These are phyloP conservation scores for Magnaporthiopsis rhizophila DNA, from an alignment of 2,329 filamentous ascomycete genomes.

Conservation along the genomic window DNA sequence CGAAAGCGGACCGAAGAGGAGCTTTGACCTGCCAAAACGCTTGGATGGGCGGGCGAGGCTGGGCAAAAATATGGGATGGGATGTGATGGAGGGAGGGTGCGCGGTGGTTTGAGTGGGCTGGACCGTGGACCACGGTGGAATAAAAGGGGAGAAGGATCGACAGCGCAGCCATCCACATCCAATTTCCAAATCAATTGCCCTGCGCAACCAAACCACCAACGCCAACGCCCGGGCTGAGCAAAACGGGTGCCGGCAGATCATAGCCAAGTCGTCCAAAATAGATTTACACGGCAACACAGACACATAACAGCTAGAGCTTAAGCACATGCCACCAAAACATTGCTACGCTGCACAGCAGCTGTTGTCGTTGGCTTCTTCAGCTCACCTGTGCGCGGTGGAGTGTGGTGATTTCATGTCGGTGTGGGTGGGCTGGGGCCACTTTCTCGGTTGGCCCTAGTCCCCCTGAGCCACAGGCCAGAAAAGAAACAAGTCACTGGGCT, in stretches of 20 bases:
- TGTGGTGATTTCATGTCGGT: neutral
- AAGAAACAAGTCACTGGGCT: neutral
- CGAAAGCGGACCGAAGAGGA: neutral
- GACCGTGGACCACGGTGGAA: neutral
- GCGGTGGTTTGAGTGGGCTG: neutral
- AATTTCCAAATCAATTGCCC: neutral
- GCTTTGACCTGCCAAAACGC: neutral
- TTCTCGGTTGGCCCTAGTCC: neutral
- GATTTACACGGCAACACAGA: neutral
- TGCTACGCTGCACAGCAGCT: too few relatives aligned
- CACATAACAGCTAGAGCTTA: neutral
- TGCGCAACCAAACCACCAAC: neutral
- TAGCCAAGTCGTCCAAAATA: neutral
- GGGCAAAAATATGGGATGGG: neutral
- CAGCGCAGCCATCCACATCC: neutral
- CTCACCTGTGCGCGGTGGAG: neutral
- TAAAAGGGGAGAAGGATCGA: neutral
- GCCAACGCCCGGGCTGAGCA: too few relatives aligned
- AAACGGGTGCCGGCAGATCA: neutral
- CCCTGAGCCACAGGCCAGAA: neutral
- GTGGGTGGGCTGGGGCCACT: neutral
- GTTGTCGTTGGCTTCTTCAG: too few relatives aligned
- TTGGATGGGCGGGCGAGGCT: neutral
- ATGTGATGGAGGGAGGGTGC: too few relatives aligned
- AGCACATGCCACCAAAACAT: neutral